Evolutionary conservation across 148 eudicot genomes (phyloP).

Genomic region (Vaccinium corymbosum): DNA sequence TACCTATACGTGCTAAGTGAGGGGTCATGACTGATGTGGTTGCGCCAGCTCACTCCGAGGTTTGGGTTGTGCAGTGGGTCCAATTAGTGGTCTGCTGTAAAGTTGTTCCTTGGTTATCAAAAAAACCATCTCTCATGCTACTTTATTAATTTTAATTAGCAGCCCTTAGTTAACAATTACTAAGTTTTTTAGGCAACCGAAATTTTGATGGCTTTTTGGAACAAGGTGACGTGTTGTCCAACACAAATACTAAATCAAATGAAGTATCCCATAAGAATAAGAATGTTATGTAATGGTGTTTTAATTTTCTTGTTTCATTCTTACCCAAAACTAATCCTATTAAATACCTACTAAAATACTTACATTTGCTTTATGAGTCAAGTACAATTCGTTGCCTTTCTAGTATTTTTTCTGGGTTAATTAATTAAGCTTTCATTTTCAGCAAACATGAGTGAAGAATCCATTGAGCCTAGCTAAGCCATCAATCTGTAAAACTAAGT

Average conservation of each 20-base stretch:
- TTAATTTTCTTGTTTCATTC: conserved; percentile 34
- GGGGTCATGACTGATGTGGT: too few relatives aligned
- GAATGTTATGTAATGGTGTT: not conserved
- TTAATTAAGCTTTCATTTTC: conserved; percentile 21
- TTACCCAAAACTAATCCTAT: conserved; percentile 34
- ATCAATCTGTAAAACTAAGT: conserved; percentile 18
- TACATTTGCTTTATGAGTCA: not conserved
- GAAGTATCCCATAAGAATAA: conserved; percentile 52
- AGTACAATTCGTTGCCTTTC: conserved; percentile 29
- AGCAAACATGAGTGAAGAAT: not conserved
- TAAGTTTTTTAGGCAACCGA: conserved; percentile 1
- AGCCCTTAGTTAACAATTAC: conserved; percentile 1
- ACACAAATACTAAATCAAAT: conserved; percentile 17
- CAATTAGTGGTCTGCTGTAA: too few relatives aligned
- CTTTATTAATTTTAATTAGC: not conserved
- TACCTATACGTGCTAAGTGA: too few relatives aligned
- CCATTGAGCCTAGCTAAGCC: conserved; percentile 13
- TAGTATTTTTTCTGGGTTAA: not conserved
- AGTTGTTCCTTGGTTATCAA: too few relatives aligned
- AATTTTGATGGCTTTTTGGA: not conserved
- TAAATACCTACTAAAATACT: conserved; percentile 20
- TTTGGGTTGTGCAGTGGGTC: too few relatives aligned
- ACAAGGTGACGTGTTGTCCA: conserved; percentile 11
- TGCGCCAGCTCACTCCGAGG: too few relatives aligned
- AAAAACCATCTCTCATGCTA: too few relatives aligned